These are phyloP conservation scores for Colletotrichum orbiculare DNA, from an alignment of 2,329 filamentous ascomycete species.

Conservation along the genomic window DNA sequence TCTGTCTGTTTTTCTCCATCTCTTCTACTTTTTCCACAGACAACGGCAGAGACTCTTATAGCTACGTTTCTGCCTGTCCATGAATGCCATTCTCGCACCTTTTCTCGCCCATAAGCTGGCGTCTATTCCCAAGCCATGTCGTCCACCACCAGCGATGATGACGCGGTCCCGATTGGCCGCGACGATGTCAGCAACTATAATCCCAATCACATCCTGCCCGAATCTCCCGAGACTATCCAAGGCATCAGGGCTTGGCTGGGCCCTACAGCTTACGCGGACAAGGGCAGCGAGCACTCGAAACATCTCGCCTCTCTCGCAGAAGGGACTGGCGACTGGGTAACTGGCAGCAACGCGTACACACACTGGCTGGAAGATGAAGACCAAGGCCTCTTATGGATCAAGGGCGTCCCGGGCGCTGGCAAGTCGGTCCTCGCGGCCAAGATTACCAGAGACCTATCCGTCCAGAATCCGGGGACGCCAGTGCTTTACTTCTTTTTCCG, in stretches of 20 bases:
- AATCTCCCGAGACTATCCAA: constrained; percentile 35
- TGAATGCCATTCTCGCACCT: neutral
- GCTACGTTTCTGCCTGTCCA: too few relatives aligned
- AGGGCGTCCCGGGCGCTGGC: constrained; percentile 50
- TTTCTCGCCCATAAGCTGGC: neutral
- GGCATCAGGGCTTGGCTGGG: constrained; percentile 45
- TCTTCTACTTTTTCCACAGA: too few relatives aligned
- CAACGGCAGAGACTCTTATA: too few relatives aligned
- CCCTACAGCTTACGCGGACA: constrained; percentile 42
- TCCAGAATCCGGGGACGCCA: constrained; percentile 33
- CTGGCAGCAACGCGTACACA: constrained; percentile 32
- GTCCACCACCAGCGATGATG: constrained; percentile 25
- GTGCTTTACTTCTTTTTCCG: constrained; percentile 54
- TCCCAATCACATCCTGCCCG: constrained; percentile 45
- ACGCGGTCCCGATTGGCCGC: constrained; percentile 41
- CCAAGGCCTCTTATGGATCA: constrained; percentile 41
- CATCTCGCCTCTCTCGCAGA: constrained; percentile 39
- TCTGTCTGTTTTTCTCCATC: too few relatives aligned
- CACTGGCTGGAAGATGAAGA: constrained; percentile 34
- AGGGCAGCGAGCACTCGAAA: constrained; percentile 42
- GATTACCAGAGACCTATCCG: constrained; percentile 3
- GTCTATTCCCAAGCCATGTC: neutral
- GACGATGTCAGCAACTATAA: constrained; percentile 48
- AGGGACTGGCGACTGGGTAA: constrained; percentile 40
- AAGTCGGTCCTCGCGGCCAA: constrained; percentile 27